Percentiles rank a stretch among this genome's conserved stretches.
Conservation (phyloP, 176 grass and related monocot species). For the Pontederia crassipes region DNA sequence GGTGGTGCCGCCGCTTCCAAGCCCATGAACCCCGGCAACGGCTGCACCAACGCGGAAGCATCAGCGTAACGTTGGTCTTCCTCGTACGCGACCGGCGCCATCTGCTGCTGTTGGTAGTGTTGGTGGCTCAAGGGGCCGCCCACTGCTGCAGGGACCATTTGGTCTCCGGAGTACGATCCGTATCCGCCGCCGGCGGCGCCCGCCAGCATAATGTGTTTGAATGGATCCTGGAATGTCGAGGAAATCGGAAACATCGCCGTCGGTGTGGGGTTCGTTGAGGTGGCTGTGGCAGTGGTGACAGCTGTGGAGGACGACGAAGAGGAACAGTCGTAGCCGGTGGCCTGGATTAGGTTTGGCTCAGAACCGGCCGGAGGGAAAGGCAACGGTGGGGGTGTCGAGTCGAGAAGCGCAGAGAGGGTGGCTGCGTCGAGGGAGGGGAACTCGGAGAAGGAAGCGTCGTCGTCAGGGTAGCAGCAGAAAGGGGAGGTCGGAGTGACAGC, state of each 20-base stretch:
- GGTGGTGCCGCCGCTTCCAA: neutral
- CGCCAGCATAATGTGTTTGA: slow-evolving; percentile 30
- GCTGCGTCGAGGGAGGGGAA: slow-evolving; percentile 47
- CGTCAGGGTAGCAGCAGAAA: neutral
- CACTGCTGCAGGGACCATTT: neutral
- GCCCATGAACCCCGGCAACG: neutral
- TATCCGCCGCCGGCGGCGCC: slow-evolving; percentile 8
- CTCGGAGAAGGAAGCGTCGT: slow-evolving; percentile 31
- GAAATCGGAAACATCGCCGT: neutral
- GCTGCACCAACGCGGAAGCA: neutral
- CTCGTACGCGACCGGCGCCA: neutral
- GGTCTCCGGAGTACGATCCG: slow-evolving; percentile 7
- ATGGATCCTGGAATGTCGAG: slow-evolving; percentile 24
- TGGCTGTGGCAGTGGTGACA: neutral
- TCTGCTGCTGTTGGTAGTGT: slow-evolving; percentile 1
- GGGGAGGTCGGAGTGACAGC: neutral
- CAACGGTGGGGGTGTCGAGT: neutral
- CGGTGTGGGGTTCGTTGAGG: neutral
- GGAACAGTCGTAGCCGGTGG: slow-evolving; percentile 10
- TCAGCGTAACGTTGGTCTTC: neutral
- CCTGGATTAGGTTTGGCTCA: slow-evolving; percentile 26
- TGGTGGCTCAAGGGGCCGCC: neutral
- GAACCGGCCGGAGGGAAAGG: neutral
- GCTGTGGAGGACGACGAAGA: slow-evolving; percentile 28
- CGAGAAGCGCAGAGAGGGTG: slow-evolving; percentile 41